A percentile compares a stretch with the other conserved stretches of the same genome.
Evolutionary conservation across 2,329 filamentous ascomycete species (phyloP).

Genomic region (Aspergillus ibericus): DNA sequence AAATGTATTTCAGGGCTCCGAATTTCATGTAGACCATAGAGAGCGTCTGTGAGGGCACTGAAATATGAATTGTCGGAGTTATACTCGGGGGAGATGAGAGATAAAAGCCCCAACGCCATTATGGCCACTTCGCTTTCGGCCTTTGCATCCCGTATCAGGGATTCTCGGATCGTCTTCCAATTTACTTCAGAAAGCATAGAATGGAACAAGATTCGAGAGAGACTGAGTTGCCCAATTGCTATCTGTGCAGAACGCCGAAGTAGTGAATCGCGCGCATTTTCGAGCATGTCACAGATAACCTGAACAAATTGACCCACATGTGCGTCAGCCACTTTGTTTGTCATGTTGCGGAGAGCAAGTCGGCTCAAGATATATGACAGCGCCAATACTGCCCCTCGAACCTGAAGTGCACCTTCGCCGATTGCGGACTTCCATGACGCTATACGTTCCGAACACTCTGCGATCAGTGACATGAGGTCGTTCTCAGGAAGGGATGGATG

Average conservation of each 20-base stretch:
- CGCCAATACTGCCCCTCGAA: conserved; percentile 62
- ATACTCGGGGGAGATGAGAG: conserved; percentile 51
- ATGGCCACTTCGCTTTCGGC: conserved; percentile 81
- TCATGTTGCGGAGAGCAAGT: conserved; percentile 50
- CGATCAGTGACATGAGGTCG: conserved; percentile 46
- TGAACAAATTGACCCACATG: conserved; percentile 46
- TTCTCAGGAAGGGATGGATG: conserved; percentile 52
- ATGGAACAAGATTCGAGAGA: conserved; percentile 55
- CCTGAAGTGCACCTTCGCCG: conserved; percentile 59
- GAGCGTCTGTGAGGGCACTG: conserved; percentile 60
- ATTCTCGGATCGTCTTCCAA: conserved; percentile 56
- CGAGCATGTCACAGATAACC: conserved; percentile 53
- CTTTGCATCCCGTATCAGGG: conserved; percentile 68
- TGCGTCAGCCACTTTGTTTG: conserved; percentile 33
- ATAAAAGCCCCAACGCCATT: conserved; percentile 73
- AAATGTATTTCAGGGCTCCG: conserved; percentile 88
- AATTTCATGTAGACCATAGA: conserved; percentile 79
- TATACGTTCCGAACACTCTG: conserved; percentile 49
- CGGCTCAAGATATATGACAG: conserved; percentile 61
- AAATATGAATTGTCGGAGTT: conserved; percentile 34
- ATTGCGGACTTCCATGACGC: conserved; percentile 59
- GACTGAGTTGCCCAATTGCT: conserved; percentile 62
- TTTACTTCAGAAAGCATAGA: conserved; percentile 28
- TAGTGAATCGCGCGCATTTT: conserved; percentile 54
- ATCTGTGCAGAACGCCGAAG: conserved; percentile 59